A percentile compares a stretch with the other conserved stretches of the same genome.
These are phyloP conservation scores for Taphrina sp. DNA, from an alignment of 1,139 yeast genomes.

Conservation along the genomic window DNA sequence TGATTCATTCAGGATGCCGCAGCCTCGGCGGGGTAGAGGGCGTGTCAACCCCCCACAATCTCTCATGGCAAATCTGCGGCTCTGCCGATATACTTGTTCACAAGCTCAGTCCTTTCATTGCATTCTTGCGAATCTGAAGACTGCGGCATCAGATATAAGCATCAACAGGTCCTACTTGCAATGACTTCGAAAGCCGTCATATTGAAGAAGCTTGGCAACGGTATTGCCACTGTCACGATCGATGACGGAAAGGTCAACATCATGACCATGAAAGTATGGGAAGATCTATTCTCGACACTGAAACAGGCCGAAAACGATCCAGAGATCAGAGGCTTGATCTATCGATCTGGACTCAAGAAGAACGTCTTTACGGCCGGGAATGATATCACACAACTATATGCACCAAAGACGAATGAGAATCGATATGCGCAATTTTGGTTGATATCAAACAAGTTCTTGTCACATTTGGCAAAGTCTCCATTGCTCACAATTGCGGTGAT, in stretches of 20 bases:
- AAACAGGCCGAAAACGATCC: slow-evolving; percentile 27
- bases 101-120: no score
- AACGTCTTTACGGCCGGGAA: slow-evolving; percentile 30
- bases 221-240: slow-evolving; percentile 22
- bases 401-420: slow-evolving; percentile 20
- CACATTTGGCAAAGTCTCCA: slow-evolving; percentile 13
- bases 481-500: slow-evolving; percentile 28
- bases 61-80: no score
- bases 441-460: slow-evolving; percentile 13
- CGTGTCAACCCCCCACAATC: no score
- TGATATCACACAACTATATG: slow-evolving; percentile 29
- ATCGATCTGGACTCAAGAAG: slow-evolving; percentile 29
- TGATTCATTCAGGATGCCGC: no score
- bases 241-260: slow-evolving; percentile 29
- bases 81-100: no score
- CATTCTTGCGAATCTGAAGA: no score
- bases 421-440: slow-evolving; percentile 24
- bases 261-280: slow-evolving; percentile 29
- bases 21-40: no score
- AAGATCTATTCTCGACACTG: slow-evolving; percentile 15
- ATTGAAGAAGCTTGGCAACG: slow-evolving; percentile 15
- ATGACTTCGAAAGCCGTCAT: slow-evolving; percentile 21
- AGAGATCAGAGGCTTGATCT: slow-evolving; percentile 18
- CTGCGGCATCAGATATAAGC: no score
- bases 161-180: no score